Evolutionary conservation across 305 asterid genomes (phyloP), one percentile per base, ranked within the genome.

Genomic region (Plantago lanceolata): DNA sequence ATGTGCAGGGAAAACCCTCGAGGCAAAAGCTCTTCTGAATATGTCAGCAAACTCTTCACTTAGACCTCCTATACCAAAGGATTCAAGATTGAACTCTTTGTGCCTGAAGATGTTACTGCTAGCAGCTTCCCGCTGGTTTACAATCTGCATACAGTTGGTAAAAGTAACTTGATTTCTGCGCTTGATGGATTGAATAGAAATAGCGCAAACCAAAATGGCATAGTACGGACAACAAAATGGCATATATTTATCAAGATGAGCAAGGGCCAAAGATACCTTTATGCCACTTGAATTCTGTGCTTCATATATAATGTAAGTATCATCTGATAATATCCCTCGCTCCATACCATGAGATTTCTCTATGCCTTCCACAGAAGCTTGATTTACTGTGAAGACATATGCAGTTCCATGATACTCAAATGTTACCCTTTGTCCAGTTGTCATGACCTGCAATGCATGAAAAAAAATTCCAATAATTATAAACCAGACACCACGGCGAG

Each of bases 21-120:
- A 94, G 33, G 99, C 99, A 80, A 94, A 94, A 78, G 99, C 99
- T 83, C 99, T 88, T 78, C 99, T 83, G 71, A 94, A 94, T 73
- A 94, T 94, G 73, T 90, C 99, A 57, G 93, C 95, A 76, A 94
- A 94, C 79, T 94, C 97, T 59, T 83, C 96, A 80, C 96, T 71
- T 81, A 94, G 80, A 69, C 99, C 99, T 72, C 99, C 99, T 56
- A 94, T 90, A 48, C 99, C 99, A 57, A 90, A 83, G 24, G 95
- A 81, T 55, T 90, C 81, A 63, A 88, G 95, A 72, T 94, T 90
- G 82, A 94, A 94, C 78, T 90, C 99, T 78, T 85, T 94, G 74
- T 88, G 95, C 76, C 78, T 79, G 76, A 94, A 94, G 74, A 94
- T 84, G 75, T 81, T 94, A 86, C 97, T 94, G 81, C 88, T 85